These are phyloP conservation scores for Debaryomyces prosopidis DNA, from an alignment of 805 yeast genomes.

Conservation along the genomic window DNA sequence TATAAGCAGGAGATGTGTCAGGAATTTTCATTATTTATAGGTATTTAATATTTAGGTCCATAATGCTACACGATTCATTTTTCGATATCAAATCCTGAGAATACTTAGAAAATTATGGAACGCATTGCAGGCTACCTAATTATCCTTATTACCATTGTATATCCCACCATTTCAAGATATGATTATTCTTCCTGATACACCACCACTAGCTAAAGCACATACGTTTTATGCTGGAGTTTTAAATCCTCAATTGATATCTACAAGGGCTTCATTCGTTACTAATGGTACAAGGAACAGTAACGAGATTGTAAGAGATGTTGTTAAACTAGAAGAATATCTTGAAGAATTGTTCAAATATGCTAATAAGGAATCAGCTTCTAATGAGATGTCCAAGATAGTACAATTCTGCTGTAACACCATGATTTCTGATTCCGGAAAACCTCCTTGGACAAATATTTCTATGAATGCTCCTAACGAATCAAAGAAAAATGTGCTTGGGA, in stretches of 20 bases:
- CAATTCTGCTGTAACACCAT: constrained; percentile 1
- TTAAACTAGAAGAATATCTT: constrained; percentile 34
- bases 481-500: neutral
- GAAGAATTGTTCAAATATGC: constrained; percentile 21
- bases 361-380: neutral
- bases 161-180: constrained; percentile 9
- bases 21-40: constrained; percentile 4
- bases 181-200: constrained; percentile 37
- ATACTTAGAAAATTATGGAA: neutral
- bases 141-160: too few relatives aligned
- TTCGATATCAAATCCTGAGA: constrained; percentile 1
- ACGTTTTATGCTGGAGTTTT: constrained; percentile 3
- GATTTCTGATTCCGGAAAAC: constrained; percentile 5
- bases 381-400: constrained; percentile 5
- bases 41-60: too few relatives aligned
- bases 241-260: constrained; percentile 12
- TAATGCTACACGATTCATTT: neutral
- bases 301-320: constrained; percentile 30
- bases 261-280: constrained; percentile 17
- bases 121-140: neutral
- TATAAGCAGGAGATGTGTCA: constrained; percentile 13
- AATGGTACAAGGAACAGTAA: constrained; percentile 14
- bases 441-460: constrained; percentile 17
- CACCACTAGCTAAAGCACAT: constrained; percentile 23
- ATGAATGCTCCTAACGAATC: neutral